Base-by-base conservation (phyloP, 495 filamentous ascomycete genomes). In the Talaromyces borbonicus region DNA sequence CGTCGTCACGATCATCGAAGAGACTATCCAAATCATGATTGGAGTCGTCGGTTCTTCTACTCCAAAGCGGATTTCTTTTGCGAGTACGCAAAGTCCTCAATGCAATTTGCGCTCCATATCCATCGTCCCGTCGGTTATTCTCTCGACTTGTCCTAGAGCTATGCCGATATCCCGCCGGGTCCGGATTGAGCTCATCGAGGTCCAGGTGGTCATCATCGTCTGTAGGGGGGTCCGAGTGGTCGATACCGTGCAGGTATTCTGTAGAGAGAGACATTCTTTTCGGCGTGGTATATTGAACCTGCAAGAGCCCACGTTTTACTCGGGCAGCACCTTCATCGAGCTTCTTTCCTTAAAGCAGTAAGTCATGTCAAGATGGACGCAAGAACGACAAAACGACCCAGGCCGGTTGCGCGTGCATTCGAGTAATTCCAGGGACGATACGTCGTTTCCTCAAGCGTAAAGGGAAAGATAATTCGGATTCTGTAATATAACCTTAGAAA, bases 81-180 rank as follows among this genome's bases (percentile, higher is more conserved):
- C 81, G 78, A 57, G 80, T 78, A 46, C 83, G 81, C 56, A 89
- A 63, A 54, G 78, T 85, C 26, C 81, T 75, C 48, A 89, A 57
- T 14, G 84, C 81, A 52, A 87, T 89, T 22, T 75, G 69, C 30
- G 80, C 72, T 25, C 70, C 66, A 60, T 66, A 65, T 50, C 65
- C 61, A 68, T 66, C 52, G 63, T 64, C 54, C 51, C 47, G 49
- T 47, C 53, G 53, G 38, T 61, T 56, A 25, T 70, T 62, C 36
- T 73, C 67, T 25, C 62, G 57, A 37, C 66, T 68, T 5, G 63
- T 59, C 35, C 66, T 56, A 14, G 71, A 44, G 9, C 53, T 31
- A 20, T 32, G 55, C 15, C 72, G 63, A 19, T 61, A 59, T 26
- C 62, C 50, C 19, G 67, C 61, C 15, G 70, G 61, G 19, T 60